Evolutionary conservation across 2,329 filamentous ascomycete species (phyloP).

Genomic region (Huntiella decipiens): DNA sequence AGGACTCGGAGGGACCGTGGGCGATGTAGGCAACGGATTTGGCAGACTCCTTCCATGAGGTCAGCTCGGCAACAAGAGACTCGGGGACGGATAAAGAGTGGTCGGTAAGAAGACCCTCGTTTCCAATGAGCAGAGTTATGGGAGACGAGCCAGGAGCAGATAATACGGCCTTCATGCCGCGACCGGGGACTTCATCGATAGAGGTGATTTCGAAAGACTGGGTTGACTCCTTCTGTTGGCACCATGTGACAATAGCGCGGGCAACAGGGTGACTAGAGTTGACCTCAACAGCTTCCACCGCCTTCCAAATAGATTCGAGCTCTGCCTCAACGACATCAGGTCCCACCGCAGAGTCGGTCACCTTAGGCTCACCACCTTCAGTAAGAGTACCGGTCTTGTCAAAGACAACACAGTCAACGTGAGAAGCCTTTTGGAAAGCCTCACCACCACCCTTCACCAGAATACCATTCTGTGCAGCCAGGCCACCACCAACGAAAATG

Average conservation of each 20-base stretch:
- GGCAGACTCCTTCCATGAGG: slow-evolving; percentile 41
- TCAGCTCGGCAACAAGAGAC: slow-evolving; percentile 20
- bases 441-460: slow-evolving; percentile 70
- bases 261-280: slow-evolving; percentile 60
- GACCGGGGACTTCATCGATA: slow-evolving; percentile 51
- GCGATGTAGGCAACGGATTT: slow-evolving; percentile 46
- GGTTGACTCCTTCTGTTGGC: slow-evolving; percentile 20
- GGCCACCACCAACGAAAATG: slow-evolving; percentile 62
- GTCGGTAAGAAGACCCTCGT: slow-evolving; percentile 47
- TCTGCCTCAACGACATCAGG: slow-evolving; percentile 12
- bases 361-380: slow-evolving; percentile 48
- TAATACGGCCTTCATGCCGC: slow-evolving; percentile 41
- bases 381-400: slow-evolving; percentile 81
- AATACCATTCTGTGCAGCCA: slow-evolving; percentile 64
- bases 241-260: slow-evolving; percentile 48
- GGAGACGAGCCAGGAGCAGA: not conserved
- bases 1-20: slow-evolving; percentile 17
- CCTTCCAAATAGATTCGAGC: slow-evolving; percentile 25
- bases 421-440: slow-evolving; percentile 69
- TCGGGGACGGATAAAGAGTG: slow-evolving; percentile 23
- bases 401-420: slow-evolving; percentile 61
- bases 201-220: slow-evolving; percentile 18
- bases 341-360: slow-evolving; percentile 35
- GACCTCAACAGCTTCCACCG: slow-evolving; percentile 44
- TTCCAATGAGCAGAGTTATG: slow-evolving; percentile 46